A percentile compares a stretch with the other conserved stretches of the same genome.
Evolutionary conservation across 495 filamentous ascomycete species (phyloP).

Genomic region (Pyrenopolyporus hunteri): DNA sequence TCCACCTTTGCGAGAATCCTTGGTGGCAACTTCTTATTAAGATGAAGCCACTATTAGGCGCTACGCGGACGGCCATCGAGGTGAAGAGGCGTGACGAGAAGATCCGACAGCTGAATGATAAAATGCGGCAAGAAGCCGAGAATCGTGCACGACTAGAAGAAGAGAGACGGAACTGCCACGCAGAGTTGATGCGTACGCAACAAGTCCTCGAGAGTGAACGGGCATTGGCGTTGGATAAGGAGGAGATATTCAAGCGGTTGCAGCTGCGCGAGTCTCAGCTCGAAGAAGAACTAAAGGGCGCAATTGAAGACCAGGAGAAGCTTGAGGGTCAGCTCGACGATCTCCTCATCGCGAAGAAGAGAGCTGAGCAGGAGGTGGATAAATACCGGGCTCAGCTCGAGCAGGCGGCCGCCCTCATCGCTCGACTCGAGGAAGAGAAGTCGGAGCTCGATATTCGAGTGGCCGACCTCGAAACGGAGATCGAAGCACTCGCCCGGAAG

Average conservation of each 20-base stretch:
- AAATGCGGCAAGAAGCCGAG: constrained; percentile 76
- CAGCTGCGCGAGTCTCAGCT: constrained; percentile 88
- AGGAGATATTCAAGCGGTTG: constrained; percentile 96
- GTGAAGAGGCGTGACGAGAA: constrained; percentile 93
- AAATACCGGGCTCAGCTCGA: constrained; percentile 81
- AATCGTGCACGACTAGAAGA: constrained; percentile 87
- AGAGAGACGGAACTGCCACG: constrained; percentile 83
- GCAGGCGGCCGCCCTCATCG: constrained; percentile 87
- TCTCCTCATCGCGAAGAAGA: constrained; percentile 87
- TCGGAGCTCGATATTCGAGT: constrained; percentile 70
- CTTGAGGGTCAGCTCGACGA: constrained; percentile 93
- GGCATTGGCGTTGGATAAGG: constrained; percentile 92
- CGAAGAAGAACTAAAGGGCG: constrained; percentile 86
- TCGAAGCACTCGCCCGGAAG: constrained; percentile 68
- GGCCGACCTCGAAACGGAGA: constrained; percentile 67
- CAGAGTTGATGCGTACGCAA: constrained; percentile 86
- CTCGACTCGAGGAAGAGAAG: constrained; percentile 83
- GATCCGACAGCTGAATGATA: constrained; percentile 82
- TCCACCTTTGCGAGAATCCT: constrained; percentile 85
- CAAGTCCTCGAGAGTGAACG: constrained; percentile 95
- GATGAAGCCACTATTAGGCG: constrained; percentile 94
- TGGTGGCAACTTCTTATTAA: constrained; percentile 97
- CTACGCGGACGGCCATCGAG: constrained; percentile 85
- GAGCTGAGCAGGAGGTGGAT: constrained; percentile 82
- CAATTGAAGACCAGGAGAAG: constrained; percentile 93